phyloP scores from a whole-genome alignment of 176 grass and related monocot genomes.

The Oryza officinalis region DNA sequence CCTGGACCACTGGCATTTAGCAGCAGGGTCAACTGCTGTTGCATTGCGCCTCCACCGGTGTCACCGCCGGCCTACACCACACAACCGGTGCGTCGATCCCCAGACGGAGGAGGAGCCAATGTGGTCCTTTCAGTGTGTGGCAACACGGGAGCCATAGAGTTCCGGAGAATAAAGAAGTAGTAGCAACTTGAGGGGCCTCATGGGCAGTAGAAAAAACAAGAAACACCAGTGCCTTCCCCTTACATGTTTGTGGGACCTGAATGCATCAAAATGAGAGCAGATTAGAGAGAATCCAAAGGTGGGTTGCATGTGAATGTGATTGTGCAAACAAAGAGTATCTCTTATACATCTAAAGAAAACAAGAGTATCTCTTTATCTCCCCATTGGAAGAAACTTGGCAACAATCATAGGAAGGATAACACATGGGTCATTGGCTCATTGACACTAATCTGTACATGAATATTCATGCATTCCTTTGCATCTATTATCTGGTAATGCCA shows the following conservation, averaged over 20 bases:
- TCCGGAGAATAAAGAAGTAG: constrained; percentile 30
- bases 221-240: constrained; percentile 10
- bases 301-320: constrained; percentile 46
- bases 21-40: constrained; percentile 37
- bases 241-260: constrained; percentile 40
- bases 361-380: constrained; percentile 36
- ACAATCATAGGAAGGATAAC: constrained; percentile 35
- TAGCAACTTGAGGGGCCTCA: constrained; percentile 23
- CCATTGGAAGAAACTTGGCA: constrained; percentile 30
- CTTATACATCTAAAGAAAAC: constrained; percentile 14
- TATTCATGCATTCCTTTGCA: neutral
- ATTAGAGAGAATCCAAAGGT: constrained; percentile 52
- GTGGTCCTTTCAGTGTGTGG: neutral
- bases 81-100: constrained; percentile 36
- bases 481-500: neutral
- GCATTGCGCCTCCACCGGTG: constrained; percentile 15
- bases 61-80: constrained; percentile 12
- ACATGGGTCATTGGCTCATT: constrained; percentile 1
- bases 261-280: constrained; percentile 46
- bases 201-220: constrained; percentile 51
- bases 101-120: neutral
- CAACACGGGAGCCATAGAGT: constrained; percentile 8
- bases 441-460: constrained; percentile 16
- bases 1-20: constrained; percentile 30
- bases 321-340: constrained; percentile 50